Conservation (phyloP, 2,329 filamentous ascomycete genomes). For the Xylaria sp. region DNA sequence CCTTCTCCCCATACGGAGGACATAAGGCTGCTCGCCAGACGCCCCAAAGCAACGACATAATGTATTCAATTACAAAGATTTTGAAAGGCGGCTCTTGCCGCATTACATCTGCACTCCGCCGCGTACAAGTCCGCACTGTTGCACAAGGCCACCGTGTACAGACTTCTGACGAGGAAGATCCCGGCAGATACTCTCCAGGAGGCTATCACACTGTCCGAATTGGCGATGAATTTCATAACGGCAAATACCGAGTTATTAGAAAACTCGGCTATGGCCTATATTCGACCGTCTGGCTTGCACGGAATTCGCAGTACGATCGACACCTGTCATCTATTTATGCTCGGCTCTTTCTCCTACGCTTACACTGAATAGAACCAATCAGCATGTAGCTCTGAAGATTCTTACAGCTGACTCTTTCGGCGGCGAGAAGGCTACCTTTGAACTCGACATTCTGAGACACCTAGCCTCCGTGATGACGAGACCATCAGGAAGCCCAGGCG, state of each 20-base stretch:
- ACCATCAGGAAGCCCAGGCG: constrained; percentile 1
- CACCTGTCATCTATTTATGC: background rate
- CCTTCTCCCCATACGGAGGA: too few relatives aligned
- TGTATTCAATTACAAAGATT: constrained; percentile 12
- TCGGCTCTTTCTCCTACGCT: constrained; percentile 1
- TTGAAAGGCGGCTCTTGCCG: background rate
- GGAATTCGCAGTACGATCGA: constrained; percentile 8
- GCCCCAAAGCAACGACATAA: background rate
- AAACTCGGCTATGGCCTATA: constrained; percentile 10
- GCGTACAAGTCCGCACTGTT: background rate
- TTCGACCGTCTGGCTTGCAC: constrained; percentile 3
- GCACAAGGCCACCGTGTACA: background rate
- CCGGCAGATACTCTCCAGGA: constrained; percentile 6
- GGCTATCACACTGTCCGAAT: constrained; percentile 8
- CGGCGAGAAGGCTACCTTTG: background rate
- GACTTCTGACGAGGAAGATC: constrained; percentile 13
- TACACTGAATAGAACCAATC: constrained; percentile 4
- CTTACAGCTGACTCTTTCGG: constrained; percentile 12
- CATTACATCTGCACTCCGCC: constrained; percentile 6
- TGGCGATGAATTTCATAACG: constrained; percentile 5
- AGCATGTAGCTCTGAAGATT: constrained; percentile 9
- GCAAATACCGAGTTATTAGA: constrained; percentile 8
- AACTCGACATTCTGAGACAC: constrained; percentile 3
- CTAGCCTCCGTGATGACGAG: background rate
- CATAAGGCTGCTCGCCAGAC: too few relatives aligned